Base-by-base conservation (phyloP, 2,329 filamentous ascomycete genomes). In the Cryoendolithus antarcticus region DNA sequence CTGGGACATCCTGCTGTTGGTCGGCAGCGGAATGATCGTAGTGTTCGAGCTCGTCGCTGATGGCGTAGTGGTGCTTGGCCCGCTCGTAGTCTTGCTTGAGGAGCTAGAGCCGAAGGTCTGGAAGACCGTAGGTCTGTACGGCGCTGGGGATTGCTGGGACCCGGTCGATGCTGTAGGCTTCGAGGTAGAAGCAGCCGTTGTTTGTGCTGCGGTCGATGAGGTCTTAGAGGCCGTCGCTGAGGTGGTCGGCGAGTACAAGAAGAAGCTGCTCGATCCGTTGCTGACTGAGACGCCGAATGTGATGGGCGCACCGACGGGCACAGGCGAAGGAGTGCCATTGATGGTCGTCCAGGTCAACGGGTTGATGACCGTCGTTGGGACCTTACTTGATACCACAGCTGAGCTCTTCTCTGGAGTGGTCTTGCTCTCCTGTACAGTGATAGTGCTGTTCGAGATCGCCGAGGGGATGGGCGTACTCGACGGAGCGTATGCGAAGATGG, bases 331-430 rank as follows among this genome's bases (percentile, higher is more conserved):
- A n/a, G 28, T 35, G 33, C 38, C 38, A n/a, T 36, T 9, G 29
- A 36, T 28, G 11, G 33, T 32, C 2, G 33, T 32, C 9, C 35
- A 33, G 29, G 36, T 27, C 21, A 40, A 32, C 10, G 38, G 38
- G 9, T 8, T 35, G 34, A 40, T 40, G 11, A 37, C 35, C 1
- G 38, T 40, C 5, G 34, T 40, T 35, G 6, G 32, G 9, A 4
- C 24, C 9, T 3, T 21, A 12, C 29, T 27, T 35, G 15, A 11
- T 15, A 7, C 12, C 12, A 10, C n/a, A 12, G 31, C 31, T 32
- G 6, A 28, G 9, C 3, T 29, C 9, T 5, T 21, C 21, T 35
- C 19, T 35, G 15, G 13, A 24, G 24, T 39, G 12, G 24, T 29
- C 6, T 28, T 30, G 21, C 31, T 34, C 33, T 35, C 19, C 28